Base-by-base conservation (phyloP, 2,329 filamentous ascomycete genomes). In the Cercospora beticola region DNA sequence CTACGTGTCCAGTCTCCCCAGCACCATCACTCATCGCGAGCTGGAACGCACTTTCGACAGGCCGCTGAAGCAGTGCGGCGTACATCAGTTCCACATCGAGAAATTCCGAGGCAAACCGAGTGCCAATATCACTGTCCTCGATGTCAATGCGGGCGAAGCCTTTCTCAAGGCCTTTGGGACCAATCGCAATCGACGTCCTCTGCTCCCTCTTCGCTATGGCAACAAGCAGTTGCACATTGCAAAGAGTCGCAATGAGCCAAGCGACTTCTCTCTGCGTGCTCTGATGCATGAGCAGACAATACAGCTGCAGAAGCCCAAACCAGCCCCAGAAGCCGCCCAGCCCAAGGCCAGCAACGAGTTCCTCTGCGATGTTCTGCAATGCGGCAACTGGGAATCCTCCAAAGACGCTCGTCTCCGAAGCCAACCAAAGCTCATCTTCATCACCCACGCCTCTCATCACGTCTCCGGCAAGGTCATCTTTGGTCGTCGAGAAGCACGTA, bases 91-190 rank as follows among this genome's bases (percentile, higher is more conserved):
- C 69, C 76, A 83, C 57, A 81, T 81, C 57, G 78, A 82, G 33
- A 86, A 86, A 70, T 74, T 78, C 4, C 74, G 69, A 14, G 76
- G 74, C 36, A 84, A 82, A 65, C 68, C 70, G 5, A 80, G 79
- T 70, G 86, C 82, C 0, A 79, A 77, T 12, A 70, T 87, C 49
- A 86, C 85, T 0, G 80, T 87, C 23, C 79, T 83, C 1, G 77
- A 81, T 64, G 23, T 59, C 1, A 62, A 70, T 1, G 81, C 83
- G 21, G 85, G 78, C 0, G 67, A 79, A n/a, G 70, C 54, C 2
- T 87, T 88, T 71, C 75, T 87, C 5, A 62, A 71, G 6, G 58
- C 61, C 5, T 77, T 80, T 68, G 79, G 80, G 4, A 69, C 74
- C 1, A 31, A 69, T 36, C 36, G 66, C 18, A 28, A 72, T 60